Evolutionary conservation across 768 basidiomycete species (phyloP).

Genomic region (Suillus fuscotomentosus): DNA sequence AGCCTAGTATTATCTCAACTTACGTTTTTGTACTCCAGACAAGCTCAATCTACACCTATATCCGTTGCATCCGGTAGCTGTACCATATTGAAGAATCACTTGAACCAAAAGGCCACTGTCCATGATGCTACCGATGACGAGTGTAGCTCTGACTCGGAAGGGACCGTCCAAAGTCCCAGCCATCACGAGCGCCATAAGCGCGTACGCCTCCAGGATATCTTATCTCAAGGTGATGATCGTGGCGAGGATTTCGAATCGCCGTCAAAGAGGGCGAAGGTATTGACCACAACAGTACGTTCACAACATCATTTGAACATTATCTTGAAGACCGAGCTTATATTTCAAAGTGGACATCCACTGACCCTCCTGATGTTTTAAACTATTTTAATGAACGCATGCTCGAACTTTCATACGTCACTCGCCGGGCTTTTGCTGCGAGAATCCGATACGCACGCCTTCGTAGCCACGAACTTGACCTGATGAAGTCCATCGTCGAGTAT

Average conservation of each 20-base stretch:
- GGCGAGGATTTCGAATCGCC: not conserved
- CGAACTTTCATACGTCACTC: not conserved
- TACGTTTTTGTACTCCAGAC: not conserved
- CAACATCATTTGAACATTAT: not conserved
- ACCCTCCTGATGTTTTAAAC: not conserved
- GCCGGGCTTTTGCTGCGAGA: not conserved
- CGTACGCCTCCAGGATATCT: not conserved
- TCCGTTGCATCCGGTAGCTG: not conserved
- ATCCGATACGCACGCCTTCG: not conserved
- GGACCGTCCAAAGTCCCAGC: not conserved
- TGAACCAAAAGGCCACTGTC: not conserved
- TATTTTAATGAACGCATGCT: not conserved
- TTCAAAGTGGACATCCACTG: not conserved
- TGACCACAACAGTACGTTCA: not conserved
- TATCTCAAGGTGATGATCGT: not conserved
- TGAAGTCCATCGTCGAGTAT: not conserved
- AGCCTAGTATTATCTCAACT: not conserved
- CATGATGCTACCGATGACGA: not conserved
- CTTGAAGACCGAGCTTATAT: not conserved
- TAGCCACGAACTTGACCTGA: not conserved
- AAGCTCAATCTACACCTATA: not conserved
- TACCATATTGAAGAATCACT: not conserved
- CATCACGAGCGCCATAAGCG: not conserved
- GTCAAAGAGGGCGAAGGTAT: not conserved
- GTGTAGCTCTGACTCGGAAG: not conserved